Base-by-base conservation (phyloP, 1,284 basidiomycete species). In the Moniliella sp. region DNA sequence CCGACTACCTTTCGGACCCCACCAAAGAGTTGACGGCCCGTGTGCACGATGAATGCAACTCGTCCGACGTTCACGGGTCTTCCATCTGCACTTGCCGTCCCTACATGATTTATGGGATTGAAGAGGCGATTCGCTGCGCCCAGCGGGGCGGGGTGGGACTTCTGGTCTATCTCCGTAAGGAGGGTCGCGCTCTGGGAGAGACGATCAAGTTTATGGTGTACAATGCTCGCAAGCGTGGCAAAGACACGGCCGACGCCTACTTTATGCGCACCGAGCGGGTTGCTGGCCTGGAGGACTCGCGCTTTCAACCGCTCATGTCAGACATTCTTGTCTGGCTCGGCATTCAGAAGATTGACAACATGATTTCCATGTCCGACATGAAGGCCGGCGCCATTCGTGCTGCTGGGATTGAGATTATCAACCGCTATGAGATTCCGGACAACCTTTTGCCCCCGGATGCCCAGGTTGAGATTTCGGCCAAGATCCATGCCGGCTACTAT, bases 281-380 rank as follows among this genome's bases (percentile, higher is more conserved):
- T 39, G 86, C 84, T 0, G 86, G 86, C 5, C 81, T 91, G 32
- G 88, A 50, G 26, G 50, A 53, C 31, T 49, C 49, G 48, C 40
- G 50, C 3, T 51, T 53, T 36, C 50, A 53, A 28, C 80, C 77
- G 1, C 67, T 93, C 38, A 91, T 93, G 84, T 86, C 86, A 2
- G 86, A 94, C 57, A 75, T 91, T 2, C 65, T 94, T 30, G 77
- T 88, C 57, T 31, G 29, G 29, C 29, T 31, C n/a, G 29, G 29
- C 18, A 31, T 31, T 21, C 21, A 31, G 18, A 39, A 50, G 67
- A 75, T 91, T 35, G 74, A 81, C 61, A 76, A 76, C 57, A 74
- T 91, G 73, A 74, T 88, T 33, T 78, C 75, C 14, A 91, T 91
- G 86, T 78, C 75, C 45, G 78, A 82, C 56, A 78, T 82, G 76